Conservation (phyloP, 371 early-diverging fungal species). For the Haplosporangium sp. region DNA sequence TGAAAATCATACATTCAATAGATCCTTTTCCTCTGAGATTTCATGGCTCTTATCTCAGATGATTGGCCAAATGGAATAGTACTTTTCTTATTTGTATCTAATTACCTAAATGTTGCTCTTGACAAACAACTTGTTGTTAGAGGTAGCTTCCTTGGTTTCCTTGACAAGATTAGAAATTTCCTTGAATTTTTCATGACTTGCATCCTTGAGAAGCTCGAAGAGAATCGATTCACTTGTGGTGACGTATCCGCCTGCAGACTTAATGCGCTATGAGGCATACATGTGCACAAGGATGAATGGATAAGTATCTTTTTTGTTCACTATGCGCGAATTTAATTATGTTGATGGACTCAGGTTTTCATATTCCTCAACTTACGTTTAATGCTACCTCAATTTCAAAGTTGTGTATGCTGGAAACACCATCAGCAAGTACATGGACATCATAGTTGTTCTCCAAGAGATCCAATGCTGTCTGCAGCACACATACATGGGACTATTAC, state of each 20-base stretch:
- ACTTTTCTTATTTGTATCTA: neutral
- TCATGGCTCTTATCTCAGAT: neutral
- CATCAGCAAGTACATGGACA: slow-evolving; percentile 92
- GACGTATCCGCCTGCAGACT: slow-evolving; percentile 80
- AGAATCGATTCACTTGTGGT: slow-evolving; percentile 92
- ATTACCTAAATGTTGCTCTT: slow-evolving; percentile 51
- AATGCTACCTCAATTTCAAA: slow-evolving; percentile 90
- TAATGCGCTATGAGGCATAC: slow-evolving; percentile 67
- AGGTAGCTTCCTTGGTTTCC: slow-evolving; percentile 74
- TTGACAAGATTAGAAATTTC: slow-evolving; percentile 83
- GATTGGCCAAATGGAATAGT: too few relatives aligned
- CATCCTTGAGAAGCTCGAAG: slow-evolving; percentile 90
- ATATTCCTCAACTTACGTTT: slow-evolving; percentile 61
- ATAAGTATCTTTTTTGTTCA: neutral
- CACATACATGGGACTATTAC: slow-evolving; percentile 90
- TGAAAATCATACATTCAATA: neutral
- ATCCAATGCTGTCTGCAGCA: slow-evolving; percentile 93
- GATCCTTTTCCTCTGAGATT: slow-evolving; percentile 12
- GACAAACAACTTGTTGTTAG: slow-evolving; percentile 73
- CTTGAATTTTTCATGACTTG: slow-evolving; percentile 85
- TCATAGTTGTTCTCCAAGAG: slow-evolving; percentile 79
- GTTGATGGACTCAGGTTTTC: too few relatives aligned
- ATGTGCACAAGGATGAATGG: neutral
- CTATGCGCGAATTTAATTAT: too few relatives aligned
- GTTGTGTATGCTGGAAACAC: slow-evolving; percentile 88